These are phyloP conservation scores for Monosporozyma aquatica DNA, from an alignment of 805 yeast species.

Conservation along the genomic window DNA sequence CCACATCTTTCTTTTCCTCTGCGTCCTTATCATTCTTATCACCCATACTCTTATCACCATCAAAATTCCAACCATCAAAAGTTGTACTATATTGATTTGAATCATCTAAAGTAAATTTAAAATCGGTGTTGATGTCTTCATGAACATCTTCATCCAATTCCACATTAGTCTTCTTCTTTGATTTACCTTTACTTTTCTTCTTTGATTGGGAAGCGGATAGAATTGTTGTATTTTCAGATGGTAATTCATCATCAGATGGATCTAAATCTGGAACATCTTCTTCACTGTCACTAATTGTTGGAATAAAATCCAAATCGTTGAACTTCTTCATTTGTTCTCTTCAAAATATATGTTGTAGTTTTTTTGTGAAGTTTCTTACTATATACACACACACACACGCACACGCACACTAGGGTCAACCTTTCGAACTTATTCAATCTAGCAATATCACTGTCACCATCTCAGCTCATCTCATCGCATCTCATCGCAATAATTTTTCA, in stretches of 20 bases:
- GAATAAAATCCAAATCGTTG: slow-evolving; percentile 40
- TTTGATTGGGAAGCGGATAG: slow-evolving; percentile 19
- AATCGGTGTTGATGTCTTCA: slow-evolving; percentile 64
- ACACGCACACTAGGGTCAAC: too few relatives aligned
- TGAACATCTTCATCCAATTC: slow-evolving; percentile 33
- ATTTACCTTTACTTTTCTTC: slow-evolving; percentile 19
- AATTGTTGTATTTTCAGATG: slow-evolving; percentile 8
- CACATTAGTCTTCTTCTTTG: slow-evolving; percentile 19
- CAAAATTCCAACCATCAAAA: slow-evolving; percentile 82
- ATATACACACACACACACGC: too few relatives aligned
- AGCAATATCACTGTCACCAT: too few relatives aligned
- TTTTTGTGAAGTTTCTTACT: too few relatives aligned
- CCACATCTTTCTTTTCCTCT: slow-evolving; percentile 50
- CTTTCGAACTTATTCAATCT: too few relatives aligned
- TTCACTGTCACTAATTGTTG: slow-evolving; percentile 72
- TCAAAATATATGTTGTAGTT: too few relatives aligned
- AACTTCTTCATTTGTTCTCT: slow-evolving; percentile 19
- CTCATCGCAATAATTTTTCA: background rate
- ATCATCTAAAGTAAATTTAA: slow-evolving; percentile 57
- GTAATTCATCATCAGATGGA: slow-evolving; percentile 37
- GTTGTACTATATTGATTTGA: slow-evolving; percentile 29
- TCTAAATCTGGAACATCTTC: slow-evolving; percentile 53
- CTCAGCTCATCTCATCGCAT: slow-evolving; percentile 20
- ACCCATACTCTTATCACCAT: slow-evolving; percentile 31
- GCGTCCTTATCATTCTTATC: slow-evolving; percentile 8